Base-by-base conservation (phyloP, 1,139 yeast species). In the Zygoascus hellenicus region DNA sequence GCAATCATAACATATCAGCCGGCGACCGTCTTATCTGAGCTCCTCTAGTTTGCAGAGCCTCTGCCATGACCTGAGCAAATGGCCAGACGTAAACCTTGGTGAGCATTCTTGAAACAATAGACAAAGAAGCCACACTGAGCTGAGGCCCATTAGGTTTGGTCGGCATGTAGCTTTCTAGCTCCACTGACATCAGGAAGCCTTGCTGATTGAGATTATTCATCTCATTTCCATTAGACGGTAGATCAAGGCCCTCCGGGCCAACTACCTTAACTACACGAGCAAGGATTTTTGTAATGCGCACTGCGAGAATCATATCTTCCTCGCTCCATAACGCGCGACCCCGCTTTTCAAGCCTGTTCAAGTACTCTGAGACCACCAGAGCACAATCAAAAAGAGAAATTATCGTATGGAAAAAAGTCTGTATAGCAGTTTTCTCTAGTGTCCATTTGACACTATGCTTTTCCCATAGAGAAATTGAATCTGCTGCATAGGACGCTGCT, bases 401-500 rank as follows among this genome's bases (percentile, higher is more conserved):
- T 14, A 63, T 51, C n/a, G 67, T 62, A 48, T 67, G 69, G 44
- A 67, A 58, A 50, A 66, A 67, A 5, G 69, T 65, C 38, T 67
- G 67, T 19, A 57, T 52, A 17, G 62, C 63, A 10, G 67, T 60
- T 5, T 62, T 61, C 46, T 61, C 63, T 38, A 60, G 48, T 5
- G 64, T 61, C 65, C 66, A 62, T 16, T 60, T 56, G 10, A 58
- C 61, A 2, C 65, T 56, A 47, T 67, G 69, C 52, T 67, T 67
- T 44, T 67, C 70, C 66, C 70, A 67, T 45, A 68, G 54, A 9
- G 69, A 65, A 28, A 67, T 60, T 1, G 68, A 63, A 48, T 67
- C 71, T 1, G 69, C 67, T 9, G 69, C 67, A 44, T 64, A 66
- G 3, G 65, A 62, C 3, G 70, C 70, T 13, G 69, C 68, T 47